Percentiles rank a stretch among this genome's conserved stretches.
Evolutionary conservation across 176 grass and related monocot genomes (phyloP).

Genomic region (Oryza glumipatula): DNA sequence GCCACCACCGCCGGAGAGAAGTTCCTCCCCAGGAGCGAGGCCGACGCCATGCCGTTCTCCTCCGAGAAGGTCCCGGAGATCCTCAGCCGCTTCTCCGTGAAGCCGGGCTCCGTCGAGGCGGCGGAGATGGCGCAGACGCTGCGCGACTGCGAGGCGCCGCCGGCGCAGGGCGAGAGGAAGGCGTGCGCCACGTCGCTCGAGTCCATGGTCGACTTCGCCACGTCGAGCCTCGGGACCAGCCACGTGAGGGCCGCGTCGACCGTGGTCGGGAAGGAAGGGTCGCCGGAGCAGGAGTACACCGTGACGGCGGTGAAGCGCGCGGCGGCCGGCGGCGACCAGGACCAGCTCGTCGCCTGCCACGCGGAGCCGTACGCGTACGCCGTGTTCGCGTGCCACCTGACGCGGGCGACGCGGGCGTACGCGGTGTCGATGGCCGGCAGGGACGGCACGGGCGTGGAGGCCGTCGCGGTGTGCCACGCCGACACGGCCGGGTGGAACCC

Average conservation of each 20-base stretch:
- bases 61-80: conserved; percentile 64
- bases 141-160: conserved; percentile 62
- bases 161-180: conserved; percentile 65
- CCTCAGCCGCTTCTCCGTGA: conserved; percentile 57
- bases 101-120: conserved; percentile 60
- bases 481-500: conserved; percentile 83
- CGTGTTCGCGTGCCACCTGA: conserved; percentile 81
- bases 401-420: conserved; percentile 65
- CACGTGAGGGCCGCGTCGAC: conserved; percentile 56
- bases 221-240: conserved; percentile 66
- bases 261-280: conserved; percentile 40
- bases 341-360: conserved; percentile 72
- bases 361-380: conserved; percentile 76
- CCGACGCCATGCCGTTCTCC: conserved; percentile 78
- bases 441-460: conserved; percentile 65
- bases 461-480: conserved; percentile 76
- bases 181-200: conserved; percentile 84
- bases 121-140: conserved; percentile 60
- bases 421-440: conserved; percentile 68
- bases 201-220: conserved; percentile 93
- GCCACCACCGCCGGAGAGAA: conserved; percentile 21
- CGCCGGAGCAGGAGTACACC: conserved; percentile 63
- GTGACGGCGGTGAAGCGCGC: conserved; percentile 47
- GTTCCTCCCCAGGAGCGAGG: conserved; percentile 62
- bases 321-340: conserved; percentile 12